phyloP scores from a whole-genome alignment of 192 early-diverging fungal species.

The Physocladia obscura region DNA sequence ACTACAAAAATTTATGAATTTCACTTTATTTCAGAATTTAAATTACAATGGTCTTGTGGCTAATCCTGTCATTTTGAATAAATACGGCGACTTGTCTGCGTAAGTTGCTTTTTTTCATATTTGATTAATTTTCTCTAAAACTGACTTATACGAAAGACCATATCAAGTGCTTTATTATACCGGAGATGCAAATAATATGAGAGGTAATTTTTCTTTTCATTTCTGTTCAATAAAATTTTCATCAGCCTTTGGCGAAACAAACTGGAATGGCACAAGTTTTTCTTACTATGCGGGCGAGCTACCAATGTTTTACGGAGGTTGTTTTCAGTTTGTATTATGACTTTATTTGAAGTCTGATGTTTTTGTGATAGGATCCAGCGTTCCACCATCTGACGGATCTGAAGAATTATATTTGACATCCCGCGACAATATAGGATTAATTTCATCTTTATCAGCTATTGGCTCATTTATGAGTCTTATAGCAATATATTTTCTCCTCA shows the following conservation, averaged over 20 bases:
- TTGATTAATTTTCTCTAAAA: too few species aligned
- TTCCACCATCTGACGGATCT: not conserved
- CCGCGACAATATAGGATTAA: not conserved
- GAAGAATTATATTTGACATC: not conserved
- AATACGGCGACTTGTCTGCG: conserved; percentile 9
- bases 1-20: conserved; percentile 11
- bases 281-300: not conserved
- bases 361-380: not conserved
- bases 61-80: not conserved
- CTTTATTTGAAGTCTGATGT: not conserved
- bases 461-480: too few species aligned
- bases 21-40: conserved; percentile 5
- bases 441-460: too few species aligned
- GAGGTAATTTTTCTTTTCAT: too few species aligned
- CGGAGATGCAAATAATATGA: not conserved
- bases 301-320: conserved; percentile 6
- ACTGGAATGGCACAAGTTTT: not conserved
- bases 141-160: not conserved
- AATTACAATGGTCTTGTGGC: not conserved
- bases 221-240: too few species aligned
- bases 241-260: conserved; percentile 15
- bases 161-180: conserved; percentile 7
- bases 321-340: not conserved
- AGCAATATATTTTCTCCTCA: not conserved
- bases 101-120: too few species aligned